Evolutionary conservation across 2,329 filamentous ascomycete genomes (phyloP), one percentile per base, ranked within the genome.

Genomic region (Aquanectria penicillioides): DNA sequence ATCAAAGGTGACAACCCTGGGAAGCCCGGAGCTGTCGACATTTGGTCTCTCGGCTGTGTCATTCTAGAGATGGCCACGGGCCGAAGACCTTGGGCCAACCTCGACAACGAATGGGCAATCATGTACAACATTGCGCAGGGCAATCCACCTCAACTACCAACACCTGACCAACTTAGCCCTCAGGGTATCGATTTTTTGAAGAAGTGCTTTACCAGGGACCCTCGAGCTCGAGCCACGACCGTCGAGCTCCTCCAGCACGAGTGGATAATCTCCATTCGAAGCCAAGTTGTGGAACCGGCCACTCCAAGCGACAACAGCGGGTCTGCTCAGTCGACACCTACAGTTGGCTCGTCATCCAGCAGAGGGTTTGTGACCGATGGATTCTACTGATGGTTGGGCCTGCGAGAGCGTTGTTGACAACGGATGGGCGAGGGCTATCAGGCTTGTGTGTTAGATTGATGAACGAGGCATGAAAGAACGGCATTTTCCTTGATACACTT

Each of bases 101-200:
- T 98, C 41, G 95, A 99, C 80, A 99, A 99, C 73, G 95, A 99
- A 77, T 99, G 94, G 93, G 95, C 95, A 36, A 98, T 99, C 79
- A 99, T 99, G 95, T 99, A 97, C 84, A 98, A 98, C 80, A 99
- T 99, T 71, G 95, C 95, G 1, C 94, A 97, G 74, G 95, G 95
- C 64, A 97, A 97, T 69, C 91, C 93, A 44, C 95, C 95, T 6
- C 90, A 93, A 73, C 83, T 97, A 54, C 95, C 95, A 2, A 83
- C 86, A 1, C 74, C 81, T 1, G 94, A 98, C 49, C 94, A 98
- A 76, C 85, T 99, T 63, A 95, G 91, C 71, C 85, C 89, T 0
- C 78, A 87, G 54, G 95, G 95, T 18, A 88, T 97, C 63, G 93
- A 98, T 73, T 98, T 99, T 72, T 76, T 99, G 65, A 87, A 86